Conservation (phyloP, 2,329 filamentous ascomycete species). For the Taxawa tesnikishii region DNA sequence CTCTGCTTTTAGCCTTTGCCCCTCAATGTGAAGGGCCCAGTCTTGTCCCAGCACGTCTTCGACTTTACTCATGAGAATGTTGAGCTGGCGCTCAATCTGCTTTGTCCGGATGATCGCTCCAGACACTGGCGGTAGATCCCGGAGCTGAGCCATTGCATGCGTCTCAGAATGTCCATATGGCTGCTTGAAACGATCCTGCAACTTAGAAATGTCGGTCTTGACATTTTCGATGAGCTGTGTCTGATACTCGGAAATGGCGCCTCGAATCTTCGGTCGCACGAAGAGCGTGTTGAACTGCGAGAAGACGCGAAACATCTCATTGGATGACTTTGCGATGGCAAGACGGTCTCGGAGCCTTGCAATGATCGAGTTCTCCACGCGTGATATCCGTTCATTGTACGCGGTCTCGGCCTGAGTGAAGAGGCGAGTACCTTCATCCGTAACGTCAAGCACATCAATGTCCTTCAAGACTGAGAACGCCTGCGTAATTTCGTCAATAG, state of each 20-base stretch:
- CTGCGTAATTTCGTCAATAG: conserved; percentile 88
- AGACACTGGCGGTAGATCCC: conserved; percentile 88
- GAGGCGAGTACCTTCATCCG: conserved; percentile 72
- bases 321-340: conserved; percentile 90
- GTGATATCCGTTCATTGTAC: conserved; percentile 93
- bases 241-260: conserved; percentile 95
- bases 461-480: conserved; percentile 91
- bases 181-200: conserved; percentile 97
- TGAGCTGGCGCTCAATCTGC: conserved; percentile 90
- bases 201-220: conserved; percentile 81
- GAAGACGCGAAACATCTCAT: conserved; percentile 99
- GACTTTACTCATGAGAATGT: conserved; percentile 98
- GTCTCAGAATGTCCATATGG: conserved; percentile 98
- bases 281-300: conserved; percentile 99
- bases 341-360: conserved; percentile 82
- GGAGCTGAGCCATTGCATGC: conserved; percentile 94
- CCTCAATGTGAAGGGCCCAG: conserved; percentile 89
- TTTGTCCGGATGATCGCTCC: conserved; percentile 96
- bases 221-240: conserved; percentile 97
- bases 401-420: conserved; percentile 92
- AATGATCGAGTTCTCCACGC: conserved; percentile 98
- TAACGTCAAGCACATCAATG: conserved; percentile 88
- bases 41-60: conserved; percentile 91
- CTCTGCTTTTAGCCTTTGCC: conserved; percentile 84
- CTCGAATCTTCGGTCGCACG: conserved; percentile 95